A percentile compares a stretch with the other conserved stretches of the same genome.
Conservation (phyloP, 805 yeast genomes). For the Spathaspora passalidarum region DNA sequence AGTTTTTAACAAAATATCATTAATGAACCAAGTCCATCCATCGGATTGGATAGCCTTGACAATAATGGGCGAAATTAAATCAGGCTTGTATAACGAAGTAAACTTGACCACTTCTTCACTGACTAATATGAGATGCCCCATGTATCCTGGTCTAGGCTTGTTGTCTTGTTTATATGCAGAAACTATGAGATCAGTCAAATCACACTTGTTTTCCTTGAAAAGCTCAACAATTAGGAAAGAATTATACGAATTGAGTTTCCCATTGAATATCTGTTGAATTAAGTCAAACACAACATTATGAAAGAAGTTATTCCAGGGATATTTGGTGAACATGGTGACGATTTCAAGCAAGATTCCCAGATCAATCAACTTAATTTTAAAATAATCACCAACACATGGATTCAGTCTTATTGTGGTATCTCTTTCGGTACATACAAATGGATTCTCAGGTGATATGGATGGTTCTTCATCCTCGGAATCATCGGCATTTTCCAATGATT, state of each 20-base stretch:
- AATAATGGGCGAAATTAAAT: constrained; percentile 52
- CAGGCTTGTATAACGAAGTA: constrained; percentile 57
- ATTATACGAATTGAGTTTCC: constrained; percentile 85
- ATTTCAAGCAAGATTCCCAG: constrained; percentile 65
- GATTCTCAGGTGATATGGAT: constrained; percentile 39
- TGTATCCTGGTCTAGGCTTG: constrained; percentile 79
- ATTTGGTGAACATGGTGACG: constrained; percentile 71
- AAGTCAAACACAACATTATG: constrained; percentile 97
- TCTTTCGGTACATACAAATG: constrained; percentile 38
- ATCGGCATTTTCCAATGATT: constrained; percentile 26
- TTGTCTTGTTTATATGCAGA: constrained; percentile 18
- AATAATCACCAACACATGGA: constrained; percentile 82
- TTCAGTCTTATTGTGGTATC: constrained; percentile 38
- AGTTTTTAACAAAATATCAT: constrained; percentile 47
- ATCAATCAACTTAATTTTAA: constrained; percentile 80
- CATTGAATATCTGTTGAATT: constrained; percentile 91
- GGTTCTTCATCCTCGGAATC: constrained; percentile 47
- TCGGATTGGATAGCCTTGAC: constrained; percentile 47
- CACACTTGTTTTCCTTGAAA: constrained; percentile 17
- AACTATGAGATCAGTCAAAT: constrained; percentile 27
- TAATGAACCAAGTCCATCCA: constrained; percentile 51
- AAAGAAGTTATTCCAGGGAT: constrained; percentile 96
- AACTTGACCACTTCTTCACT: constrained; percentile 96
- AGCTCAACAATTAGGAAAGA: constrained; percentile 43
- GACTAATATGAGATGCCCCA: constrained; percentile 94